Conservation (phyloP, 2,329 filamentous ascomycete genomes). For the Aspergillus pseudonomiae region DNA sequence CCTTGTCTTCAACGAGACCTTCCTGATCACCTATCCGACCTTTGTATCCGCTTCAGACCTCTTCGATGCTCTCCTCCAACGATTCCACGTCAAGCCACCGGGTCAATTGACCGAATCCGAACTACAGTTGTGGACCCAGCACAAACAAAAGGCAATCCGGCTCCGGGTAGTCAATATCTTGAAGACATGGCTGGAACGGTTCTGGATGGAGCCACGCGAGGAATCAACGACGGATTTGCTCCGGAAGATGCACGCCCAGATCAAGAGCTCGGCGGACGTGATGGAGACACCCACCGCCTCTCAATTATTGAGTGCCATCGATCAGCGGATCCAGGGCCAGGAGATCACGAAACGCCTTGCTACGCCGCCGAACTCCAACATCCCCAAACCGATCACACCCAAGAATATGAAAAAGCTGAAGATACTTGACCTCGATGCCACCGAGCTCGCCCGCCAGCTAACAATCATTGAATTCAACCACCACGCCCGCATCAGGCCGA, state of each 20-base stretch:
- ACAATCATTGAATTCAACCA: constrained; percentile 91
- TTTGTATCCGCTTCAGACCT: constrained; percentile 85
- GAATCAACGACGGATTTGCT: constrained; percentile 70
- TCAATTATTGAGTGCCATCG: constrained; percentile 77
- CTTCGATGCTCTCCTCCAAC: constrained; percentile 82
- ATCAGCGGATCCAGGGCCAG: constrained; percentile 81
- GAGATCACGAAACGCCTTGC: constrained; percentile 80
- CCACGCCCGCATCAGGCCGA: constrained; percentile 87
- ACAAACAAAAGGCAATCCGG: constrained; percentile 86
- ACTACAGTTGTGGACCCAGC: constrained; percentile 60
- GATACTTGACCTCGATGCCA: constrained; percentile 89
- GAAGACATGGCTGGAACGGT: constrained; percentile 94
- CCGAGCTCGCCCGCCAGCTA: constrained; percentile 88
- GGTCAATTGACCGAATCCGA: not conserved
- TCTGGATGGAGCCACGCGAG: constrained; percentile 88
- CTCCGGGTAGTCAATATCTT: constrained; percentile 93
- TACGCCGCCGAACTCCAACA: constrained; percentile 75
- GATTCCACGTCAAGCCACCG: constrained; percentile 50
- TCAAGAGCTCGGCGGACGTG: constrained; percentile 43
- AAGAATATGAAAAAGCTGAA: constrained; percentile 98
- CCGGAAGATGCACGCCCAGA: constrained; percentile 80
- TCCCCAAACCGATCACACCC: constrained; percentile 83
- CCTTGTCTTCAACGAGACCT: constrained; percentile 90
- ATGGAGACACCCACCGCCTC: constrained; percentile 52
- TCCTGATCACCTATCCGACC: constrained; percentile 88